Base-by-base conservation (phyloP, 805 yeast genomes). In the Teunomyces cretensis region DNA sequence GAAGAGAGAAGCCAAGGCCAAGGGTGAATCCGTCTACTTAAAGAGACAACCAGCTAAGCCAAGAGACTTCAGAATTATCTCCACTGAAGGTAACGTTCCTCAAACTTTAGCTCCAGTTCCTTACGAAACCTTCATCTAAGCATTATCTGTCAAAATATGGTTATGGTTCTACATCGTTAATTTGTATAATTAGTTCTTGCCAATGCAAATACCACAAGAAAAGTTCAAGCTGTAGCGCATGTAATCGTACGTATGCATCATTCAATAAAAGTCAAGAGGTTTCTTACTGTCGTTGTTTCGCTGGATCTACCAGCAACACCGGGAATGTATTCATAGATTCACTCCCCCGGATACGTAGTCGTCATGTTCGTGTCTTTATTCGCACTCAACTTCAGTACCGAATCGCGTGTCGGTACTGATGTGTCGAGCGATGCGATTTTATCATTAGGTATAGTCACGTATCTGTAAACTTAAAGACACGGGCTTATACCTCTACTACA, bases 21-120 rank as follows among this genome's bases (percentile, higher is more conserved):
- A 85, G 74, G 98, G 98, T 75, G 85, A 82, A 72, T 76, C 87
- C 64, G 92, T 88, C 58, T 80, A 79, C 79, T 88, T 94, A 70
- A 94, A 92, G 91, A 88, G 99, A 86, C 92, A 87, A 78, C 98
- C 99, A 72, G 97, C 81, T 68, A 87, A 82, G 78, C 99, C 99
- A 83, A 91, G 98, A 86, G 89, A 78, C 60, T 80, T 96, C 58
- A 88, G 84, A 78, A 77, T 85, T 66, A 86, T 94, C 67, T 71
- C 91, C 53, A 84, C 96, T 65, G 81, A 77, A 68, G 83, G 82
- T 68, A 83, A 85, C 79, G 78, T 81, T 65, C 97, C 98, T 68
- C 96, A 91, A 76, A 91, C 97, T 67, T 84, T 94, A 78, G 94
- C 97, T 72, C 98, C 99, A 78, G 91, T 89, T 80, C 86, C 99